These are phyloP conservation scores for Scalesia atractyloides DNA, from an alignment of 129 eudicot species.

Conservation along the genomic window DNA sequence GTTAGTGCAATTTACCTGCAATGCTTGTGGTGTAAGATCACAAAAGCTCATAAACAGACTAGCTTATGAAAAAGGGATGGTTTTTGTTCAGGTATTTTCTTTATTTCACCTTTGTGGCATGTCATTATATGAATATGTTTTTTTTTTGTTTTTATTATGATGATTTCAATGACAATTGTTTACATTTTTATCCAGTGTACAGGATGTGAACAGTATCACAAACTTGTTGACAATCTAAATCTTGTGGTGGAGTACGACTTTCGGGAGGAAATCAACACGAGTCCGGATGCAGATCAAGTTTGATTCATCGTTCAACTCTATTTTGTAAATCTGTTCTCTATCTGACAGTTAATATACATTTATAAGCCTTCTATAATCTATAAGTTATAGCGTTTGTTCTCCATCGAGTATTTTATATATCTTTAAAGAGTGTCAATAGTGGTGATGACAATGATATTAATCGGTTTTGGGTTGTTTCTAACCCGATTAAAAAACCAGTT, in stretches of 20 bases:
- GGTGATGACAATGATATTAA: no score
- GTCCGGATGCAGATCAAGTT: slow-evolving; percentile 31
- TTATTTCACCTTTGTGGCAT: neutral
- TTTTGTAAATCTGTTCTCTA: neutral
- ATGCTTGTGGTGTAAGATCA: slow-evolving; percentile 82
- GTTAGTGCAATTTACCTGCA: slow-evolving; percentile 76
- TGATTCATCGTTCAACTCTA: slow-evolving; percentile 13
- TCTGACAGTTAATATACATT: neutral
- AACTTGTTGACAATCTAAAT: slow-evolving; percentile 83
- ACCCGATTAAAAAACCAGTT: no score
- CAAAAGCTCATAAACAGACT: slow-evolving; percentile 74
- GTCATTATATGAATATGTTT: neutral
- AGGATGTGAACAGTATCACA: slow-evolving; percentile 80
- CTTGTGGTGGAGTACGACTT: slow-evolving; percentile 89
- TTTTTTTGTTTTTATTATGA: neutral
- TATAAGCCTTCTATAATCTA: neutral
- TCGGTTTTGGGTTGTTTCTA: no score
- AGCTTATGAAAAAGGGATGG: slow-evolving; percentile 93
- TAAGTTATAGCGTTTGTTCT: neutral
- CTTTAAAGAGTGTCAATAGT: no score
- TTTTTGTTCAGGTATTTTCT: slow-evolving; percentile 74
- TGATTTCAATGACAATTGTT: neutral
- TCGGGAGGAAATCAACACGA: slow-evolving; percentile 45
- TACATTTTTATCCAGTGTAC: slow-evolving; percentile 51
- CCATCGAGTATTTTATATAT: no score